Evolutionary conservation across 2,329 filamentous ascomycete genomes (phyloP).

Genomic region (Fusarium sp.): DNA sequence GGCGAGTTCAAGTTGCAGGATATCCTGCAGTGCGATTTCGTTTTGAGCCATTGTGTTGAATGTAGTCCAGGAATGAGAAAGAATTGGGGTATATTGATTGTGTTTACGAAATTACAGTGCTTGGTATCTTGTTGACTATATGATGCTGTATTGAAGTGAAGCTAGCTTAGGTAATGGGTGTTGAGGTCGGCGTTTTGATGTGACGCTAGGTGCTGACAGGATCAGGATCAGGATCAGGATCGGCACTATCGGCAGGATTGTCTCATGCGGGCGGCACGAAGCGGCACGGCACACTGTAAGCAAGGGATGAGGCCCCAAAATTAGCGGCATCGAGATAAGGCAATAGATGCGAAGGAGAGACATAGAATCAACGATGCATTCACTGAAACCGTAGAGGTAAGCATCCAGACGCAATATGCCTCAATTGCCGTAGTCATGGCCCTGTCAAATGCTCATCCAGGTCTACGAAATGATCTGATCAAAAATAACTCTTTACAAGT

Average conservation of each 20-base stretch:
- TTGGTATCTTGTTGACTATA: neutral
- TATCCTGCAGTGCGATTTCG: neutral
- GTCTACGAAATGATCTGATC: neutral
- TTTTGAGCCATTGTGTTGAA: neutral
- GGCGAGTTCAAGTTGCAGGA: conserved; percentile 1
- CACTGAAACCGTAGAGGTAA: neutral
- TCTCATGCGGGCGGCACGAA: neutral
- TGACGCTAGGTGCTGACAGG: neutral
- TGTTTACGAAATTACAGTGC: neutral
- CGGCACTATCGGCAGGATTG: neutral
- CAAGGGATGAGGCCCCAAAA: neutral
- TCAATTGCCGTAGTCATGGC: neutral
- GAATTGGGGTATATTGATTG: neutral
- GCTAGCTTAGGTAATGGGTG: neutral
- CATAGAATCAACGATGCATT: neutral
- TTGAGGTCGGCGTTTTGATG: neutral
- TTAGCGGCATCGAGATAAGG: neutral
- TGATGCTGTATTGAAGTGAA: neutral
- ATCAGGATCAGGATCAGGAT: conserved; percentile 16
- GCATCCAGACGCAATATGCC: neutral
- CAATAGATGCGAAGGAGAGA: neutral
- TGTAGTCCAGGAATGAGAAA: neutral
- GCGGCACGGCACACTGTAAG: neutral
- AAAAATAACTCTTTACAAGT: neutral
- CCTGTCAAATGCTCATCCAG: neutral